Evolutionary conservation across 2,329 filamentous ascomycete species (phyloP).

Genomic region (Tolypocladium tropicale): DNA sequence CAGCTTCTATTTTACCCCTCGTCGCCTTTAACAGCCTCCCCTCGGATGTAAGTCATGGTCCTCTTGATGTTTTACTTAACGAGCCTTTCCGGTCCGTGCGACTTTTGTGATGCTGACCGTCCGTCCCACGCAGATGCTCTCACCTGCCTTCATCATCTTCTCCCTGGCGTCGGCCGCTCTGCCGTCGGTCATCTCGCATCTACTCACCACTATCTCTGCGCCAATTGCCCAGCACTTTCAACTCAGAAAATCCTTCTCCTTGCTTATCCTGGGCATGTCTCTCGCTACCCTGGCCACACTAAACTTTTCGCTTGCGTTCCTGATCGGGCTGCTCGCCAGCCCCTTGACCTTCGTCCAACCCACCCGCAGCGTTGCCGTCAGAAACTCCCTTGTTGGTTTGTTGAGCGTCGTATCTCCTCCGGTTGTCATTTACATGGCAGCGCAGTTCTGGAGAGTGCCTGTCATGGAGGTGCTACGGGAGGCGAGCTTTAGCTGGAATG

Average conservation of each 20-base stretch:
- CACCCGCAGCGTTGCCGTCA: slow-evolving; percentile 25
- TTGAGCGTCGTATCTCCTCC: slow-evolving; percentile 54
- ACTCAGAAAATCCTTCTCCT: slow-evolving; percentile 80
- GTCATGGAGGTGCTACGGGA: slow-evolving; percentile 54
- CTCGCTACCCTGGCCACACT: slow-evolving; percentile 87
- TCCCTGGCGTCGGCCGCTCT: slow-evolving; percentile 42
- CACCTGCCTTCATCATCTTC: slow-evolving; percentile 49
- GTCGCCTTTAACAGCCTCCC: slow-evolving; percentile 75
- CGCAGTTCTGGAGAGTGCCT: slow-evolving; percentile 24
- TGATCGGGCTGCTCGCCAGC: slow-evolving; percentile 68
- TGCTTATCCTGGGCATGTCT: slow-evolving; percentile 86
- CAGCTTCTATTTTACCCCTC: slow-evolving; percentile 69
- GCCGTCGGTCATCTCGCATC: slow-evolving; percentile 43
- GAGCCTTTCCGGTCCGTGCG: not conserved
- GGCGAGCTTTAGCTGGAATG: slow-evolving; percentile 79
- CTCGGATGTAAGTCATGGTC: slow-evolving; percentile 43
- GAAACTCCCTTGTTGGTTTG: slow-evolving; percentile 35
- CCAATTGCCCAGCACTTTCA: slow-evolving; percentile 61
- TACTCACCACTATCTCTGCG: slow-evolving; percentile 39
- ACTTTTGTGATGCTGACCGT: slow-evolving; percentile 1
- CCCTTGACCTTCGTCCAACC: slow-evolving; percentile 68
- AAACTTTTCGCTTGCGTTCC: slow-evolving; percentile 85
- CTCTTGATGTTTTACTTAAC: not conserved
- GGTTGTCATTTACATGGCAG: slow-evolving; percentile 39
- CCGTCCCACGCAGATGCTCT: slow-evolving; percentile 38